phyloP scores from a whole-genome alignment of 306 rosid genomes.

The Elaeagnus macrophylla region DNA sequence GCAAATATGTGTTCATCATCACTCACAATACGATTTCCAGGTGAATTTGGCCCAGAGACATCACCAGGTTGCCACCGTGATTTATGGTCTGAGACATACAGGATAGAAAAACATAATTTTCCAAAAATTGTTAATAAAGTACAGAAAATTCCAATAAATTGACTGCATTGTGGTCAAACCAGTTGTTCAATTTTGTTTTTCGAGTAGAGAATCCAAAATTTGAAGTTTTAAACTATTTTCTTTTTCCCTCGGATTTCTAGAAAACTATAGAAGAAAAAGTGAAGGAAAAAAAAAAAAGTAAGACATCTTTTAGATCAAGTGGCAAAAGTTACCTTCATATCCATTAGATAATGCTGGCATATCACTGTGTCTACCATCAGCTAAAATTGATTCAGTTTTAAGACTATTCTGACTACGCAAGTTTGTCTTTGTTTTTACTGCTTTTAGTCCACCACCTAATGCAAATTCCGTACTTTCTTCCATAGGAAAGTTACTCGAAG shows the following conservation, averaged over 20 bases:
- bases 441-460: constrained; percentile 41
- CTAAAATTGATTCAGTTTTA: constrained; percentile 34
- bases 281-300: too few relatives aligned
- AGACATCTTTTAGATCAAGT: constrained; percentile 15
- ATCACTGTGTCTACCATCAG: constrained; percentile 31
- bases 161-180: not conserved
- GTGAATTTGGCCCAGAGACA: constrained; percentile 51
- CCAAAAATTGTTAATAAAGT: not conserved
- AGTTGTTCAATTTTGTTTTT: not conserved
- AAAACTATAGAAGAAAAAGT: too few relatives aligned
- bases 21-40: constrained; percentile 29
- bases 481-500: constrained; percentile 44
- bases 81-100: constrained; percentile 47
- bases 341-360: constrained; percentile 32
- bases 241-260: too few relatives aligned
- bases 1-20: constrained; percentile 65
- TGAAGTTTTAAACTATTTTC: too few relatives aligned
- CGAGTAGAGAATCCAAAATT: constrained; percentile 14
- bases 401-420: constrained; percentile 32
- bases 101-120: constrained; percentile 19
- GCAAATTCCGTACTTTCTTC: constrained; percentile 53
- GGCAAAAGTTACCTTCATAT: constrained; percentile 49
- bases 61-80: constrained; percentile 39
- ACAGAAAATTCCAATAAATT: not conserved
- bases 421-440: constrained; percentile 37